Evolutionary conservation across 495 filamentous ascomycete species (phyloP).

Genomic region (Aspergillus incahuasiensis): DNA sequence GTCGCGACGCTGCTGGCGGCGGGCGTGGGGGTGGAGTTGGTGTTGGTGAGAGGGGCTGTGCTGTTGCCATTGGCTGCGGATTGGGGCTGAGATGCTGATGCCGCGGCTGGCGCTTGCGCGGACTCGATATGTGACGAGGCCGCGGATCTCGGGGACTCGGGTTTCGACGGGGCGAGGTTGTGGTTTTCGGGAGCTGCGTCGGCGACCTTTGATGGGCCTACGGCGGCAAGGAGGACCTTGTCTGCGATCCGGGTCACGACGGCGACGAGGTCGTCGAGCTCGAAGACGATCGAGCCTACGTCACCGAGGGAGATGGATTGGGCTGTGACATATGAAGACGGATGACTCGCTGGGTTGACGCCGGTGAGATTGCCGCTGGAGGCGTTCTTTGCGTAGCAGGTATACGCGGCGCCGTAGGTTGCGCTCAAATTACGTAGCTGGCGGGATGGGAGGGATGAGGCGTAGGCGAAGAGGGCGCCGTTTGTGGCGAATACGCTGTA

Average conservation of each 20-base stretch:
- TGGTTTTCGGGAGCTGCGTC: constrained; percentile 2
- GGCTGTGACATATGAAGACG: constrained; percentile 45
- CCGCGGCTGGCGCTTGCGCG: not conserved
- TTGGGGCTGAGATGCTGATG: not conserved
- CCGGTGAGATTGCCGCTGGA: constrained; percentile 45
- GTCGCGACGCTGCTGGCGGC: constrained; percentile 10
- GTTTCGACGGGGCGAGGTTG: not conserved
- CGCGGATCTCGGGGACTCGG: constrained; percentile 9
- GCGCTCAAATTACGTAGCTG: constrained; percentile 44
- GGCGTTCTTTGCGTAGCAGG: constrained; percentile 43
- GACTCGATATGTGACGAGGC: not conserved
- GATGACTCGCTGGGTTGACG: constrained; percentile 44
- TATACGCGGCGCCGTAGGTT: constrained; percentile 47
- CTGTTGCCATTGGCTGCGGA: not conserved
- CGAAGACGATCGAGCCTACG: constrained; percentile 47
- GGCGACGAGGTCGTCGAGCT: constrained; percentile 42
- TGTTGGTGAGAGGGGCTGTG: not conserved
- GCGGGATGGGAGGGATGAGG: constrained; percentile 38
- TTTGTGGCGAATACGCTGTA: constrained; percentile 40
- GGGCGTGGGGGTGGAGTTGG: not conserved
- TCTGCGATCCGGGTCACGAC: constrained; percentile 45
- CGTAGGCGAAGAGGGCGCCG: constrained; percentile 45
- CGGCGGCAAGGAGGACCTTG: constrained; percentile 42
- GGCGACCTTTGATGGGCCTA: constrained; percentile 35
- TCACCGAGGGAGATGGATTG: constrained; percentile 47